A percentile compares a stretch with the other conserved stretches of the same genome.
Evolutionary conservation across 169 alveolate genomes (phyloP).

Genomic region (Plasmodium chabaudi): DNA sequence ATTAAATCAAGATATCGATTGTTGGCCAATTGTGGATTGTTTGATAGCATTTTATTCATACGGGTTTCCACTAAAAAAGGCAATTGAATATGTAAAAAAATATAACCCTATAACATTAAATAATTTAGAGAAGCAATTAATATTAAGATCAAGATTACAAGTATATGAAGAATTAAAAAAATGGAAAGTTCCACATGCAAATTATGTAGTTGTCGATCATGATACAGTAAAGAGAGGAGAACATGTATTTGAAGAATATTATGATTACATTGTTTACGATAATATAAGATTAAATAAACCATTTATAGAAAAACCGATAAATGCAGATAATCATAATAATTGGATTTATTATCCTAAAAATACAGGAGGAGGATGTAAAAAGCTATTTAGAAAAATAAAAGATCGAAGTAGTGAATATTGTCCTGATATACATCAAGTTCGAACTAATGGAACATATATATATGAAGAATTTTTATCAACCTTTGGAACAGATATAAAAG

Average conservation of each 20-base stretch:
- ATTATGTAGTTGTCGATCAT: slow-evolving; percentile 90
- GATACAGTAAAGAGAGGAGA: slow-evolving; percentile 87
- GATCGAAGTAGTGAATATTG: slow-evolving; percentile 90
- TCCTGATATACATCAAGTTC: slow-evolving; percentile 88
- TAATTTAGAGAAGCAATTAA: slow-evolving; percentile 75
- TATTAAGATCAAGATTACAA: slow-evolving; percentile 86
- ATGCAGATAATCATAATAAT: slow-evolving; percentile 98
- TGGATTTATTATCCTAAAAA: slow-evolving; percentile 95
- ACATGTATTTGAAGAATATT: slow-evolving; percentile 90
- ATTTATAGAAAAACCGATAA: slow-evolving; percentile 96
- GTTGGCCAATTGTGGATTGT: slow-evolving; percentile 95
- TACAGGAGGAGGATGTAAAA: slow-evolving; percentile 96
- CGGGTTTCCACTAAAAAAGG: slow-evolving; percentile 90
- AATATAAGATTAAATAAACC: slow-evolving; percentile 95
- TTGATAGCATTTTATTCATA: slow-evolving; percentile 92
- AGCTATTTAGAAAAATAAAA: slow-evolving; percentile 89
- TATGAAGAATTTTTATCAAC: slow-evolving; percentile 96
- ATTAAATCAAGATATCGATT: slow-evolving; percentile 82
- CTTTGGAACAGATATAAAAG: slow-evolving; percentile 98
- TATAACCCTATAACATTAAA: slow-evolving; percentile 77
- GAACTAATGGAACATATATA: slow-evolving; percentile 93
- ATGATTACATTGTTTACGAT: slow-evolving; percentile 93
- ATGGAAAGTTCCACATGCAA: slow-evolving; percentile 91
- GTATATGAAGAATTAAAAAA: slow-evolving; percentile 85
- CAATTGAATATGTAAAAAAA: slow-evolving; percentile 75